Conservation (phyloP, 345 rosid genomes). For the Pelargonium nanum region DNA sequence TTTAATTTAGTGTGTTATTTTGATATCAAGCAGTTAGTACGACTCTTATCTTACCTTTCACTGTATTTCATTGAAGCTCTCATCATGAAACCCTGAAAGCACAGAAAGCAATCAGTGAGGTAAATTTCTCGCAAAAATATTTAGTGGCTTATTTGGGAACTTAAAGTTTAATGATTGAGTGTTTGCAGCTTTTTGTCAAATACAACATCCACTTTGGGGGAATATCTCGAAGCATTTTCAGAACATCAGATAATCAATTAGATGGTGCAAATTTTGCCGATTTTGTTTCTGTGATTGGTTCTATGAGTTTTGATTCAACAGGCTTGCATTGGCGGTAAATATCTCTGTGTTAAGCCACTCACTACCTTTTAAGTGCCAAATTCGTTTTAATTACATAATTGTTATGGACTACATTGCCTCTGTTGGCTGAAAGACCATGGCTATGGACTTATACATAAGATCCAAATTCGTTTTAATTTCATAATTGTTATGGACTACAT, state of each 20-base stretch:
- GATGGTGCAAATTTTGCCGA: constrained; percentile 63
- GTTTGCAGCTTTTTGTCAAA: constrained; percentile 88
- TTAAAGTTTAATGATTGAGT: constrained; percentile 12
- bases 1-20: not conserved
- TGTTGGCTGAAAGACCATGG: not conserved
- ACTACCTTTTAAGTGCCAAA: not conserved
- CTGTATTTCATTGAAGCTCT: constrained; percentile 44
- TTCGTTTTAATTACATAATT: not conserved
- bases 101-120: constrained; percentile 92
- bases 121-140: constrained; percentile 25
- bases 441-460: not conserved
- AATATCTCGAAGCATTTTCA: constrained; percentile 69
- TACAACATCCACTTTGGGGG: constrained; percentile 91
- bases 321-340: constrained; percentile 92
- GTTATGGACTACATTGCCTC: not conserved
- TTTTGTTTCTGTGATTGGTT: constrained; percentile 75
- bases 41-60: constrained; percentile 1
- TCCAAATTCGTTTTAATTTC: too few relatives aligned
- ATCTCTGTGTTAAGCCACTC: constrained; percentile 5
- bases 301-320: constrained; percentile 84
- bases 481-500: not conserved
- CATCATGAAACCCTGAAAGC: constrained; percentile 90
- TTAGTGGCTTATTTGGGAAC: constrained; percentile 4
- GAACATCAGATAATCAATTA: constrained; percentile 38
- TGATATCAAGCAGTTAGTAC: not conserved